These are phyloP conservation scores for Botrytis cinerea DNA, from an alignment of 2,329 filamentous ascomycete species.

Conservation along the genomic window DNA sequence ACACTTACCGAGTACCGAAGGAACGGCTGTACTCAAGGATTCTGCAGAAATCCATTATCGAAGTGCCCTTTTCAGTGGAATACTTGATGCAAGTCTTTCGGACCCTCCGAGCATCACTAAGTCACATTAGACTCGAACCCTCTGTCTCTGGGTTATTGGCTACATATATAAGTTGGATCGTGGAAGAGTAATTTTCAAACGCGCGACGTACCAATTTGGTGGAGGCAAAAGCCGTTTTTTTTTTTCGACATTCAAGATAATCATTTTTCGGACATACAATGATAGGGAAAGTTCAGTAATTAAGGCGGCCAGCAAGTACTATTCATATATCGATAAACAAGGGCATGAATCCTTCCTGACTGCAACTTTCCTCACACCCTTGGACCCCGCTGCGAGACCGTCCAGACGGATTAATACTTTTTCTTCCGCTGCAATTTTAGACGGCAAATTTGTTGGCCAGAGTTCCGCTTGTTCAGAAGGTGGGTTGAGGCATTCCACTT, in stretches of 20 bases:
- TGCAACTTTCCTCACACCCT: conserved; percentile 12
- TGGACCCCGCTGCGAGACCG: conserved; percentile 21
- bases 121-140: neutral
- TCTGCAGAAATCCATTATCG: conserved; percentile 9
- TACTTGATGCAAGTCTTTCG: conserved; percentile 22
- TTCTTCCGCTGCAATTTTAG: conserved; percentile 20
- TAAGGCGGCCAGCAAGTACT: conserved; percentile 6
- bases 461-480: conserved; percentile 14
- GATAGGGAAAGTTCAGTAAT: neutral
- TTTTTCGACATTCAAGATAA: neutral
- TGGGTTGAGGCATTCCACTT: conserved; percentile 24
- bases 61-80: conserved; percentile 14
- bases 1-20: conserved; percentile 20
- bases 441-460: conserved; percentile 3
- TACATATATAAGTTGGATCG: neutral
- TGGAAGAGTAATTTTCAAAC: neutral
- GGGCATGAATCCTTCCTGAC: conserved; percentile 23
- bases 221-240: neutral
- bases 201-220: neutral
- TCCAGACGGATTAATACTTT: conserved; percentile 19
- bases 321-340: conserved; percentile 23
- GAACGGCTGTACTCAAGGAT: conserved; percentile 22
- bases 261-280: neutral
- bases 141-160: neutral
- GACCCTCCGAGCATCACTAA: conserved; percentile 7